These are phyloP conservation scores for Clonostachys rosea DNA, from an alignment of 2,329 filamentous ascomycete species.

Conservation along the genomic window DNA sequence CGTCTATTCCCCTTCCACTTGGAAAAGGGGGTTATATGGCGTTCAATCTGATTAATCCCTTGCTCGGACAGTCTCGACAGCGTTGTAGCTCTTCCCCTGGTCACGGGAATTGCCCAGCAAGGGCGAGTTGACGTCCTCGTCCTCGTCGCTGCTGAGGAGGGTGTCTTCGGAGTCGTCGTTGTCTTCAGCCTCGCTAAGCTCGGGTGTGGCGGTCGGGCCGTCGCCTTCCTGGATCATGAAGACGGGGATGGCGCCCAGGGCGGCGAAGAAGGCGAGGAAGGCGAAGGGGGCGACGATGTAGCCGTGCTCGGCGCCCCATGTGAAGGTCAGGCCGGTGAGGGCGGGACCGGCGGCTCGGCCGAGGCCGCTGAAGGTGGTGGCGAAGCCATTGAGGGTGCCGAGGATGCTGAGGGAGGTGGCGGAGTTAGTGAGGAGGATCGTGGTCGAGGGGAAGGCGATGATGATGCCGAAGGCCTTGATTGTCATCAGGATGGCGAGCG, in stretches of 20 bases:
- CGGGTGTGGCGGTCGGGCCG: conserved; percentile 40
- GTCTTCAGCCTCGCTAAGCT: conserved; percentile 24
- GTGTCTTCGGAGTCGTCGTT: conserved; percentile 7
- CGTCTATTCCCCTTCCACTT: too few species aligned
- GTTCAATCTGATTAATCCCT: too few species aligned
- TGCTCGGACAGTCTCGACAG: neutral
- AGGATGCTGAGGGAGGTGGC: conserved; percentile 47
- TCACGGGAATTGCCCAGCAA: conserved; percentile 8
- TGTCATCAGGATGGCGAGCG: conserved; percentile 65
- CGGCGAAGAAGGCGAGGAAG: conserved; percentile 60
- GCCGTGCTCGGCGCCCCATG: conserved; percentile 68
- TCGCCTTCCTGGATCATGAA: conserved; percentile 72
- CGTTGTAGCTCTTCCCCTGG: neutral
- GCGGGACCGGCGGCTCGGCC: conserved; percentile 79
- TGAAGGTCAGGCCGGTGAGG: conserved; percentile 67
- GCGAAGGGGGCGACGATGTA: conserved; percentile 81
- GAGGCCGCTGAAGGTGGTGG: conserved; percentile 75
- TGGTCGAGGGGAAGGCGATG: conserved; percentile 83
- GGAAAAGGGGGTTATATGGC: too few species aligned
- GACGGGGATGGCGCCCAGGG: conserved; percentile 65
- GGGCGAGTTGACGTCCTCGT: conserved; percentile 6
- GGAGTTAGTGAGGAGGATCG: conserved; percentile 54
- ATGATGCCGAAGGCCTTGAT: conserved; percentile 73
- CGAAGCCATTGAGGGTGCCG: conserved; percentile 87
- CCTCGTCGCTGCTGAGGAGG: neutral